Percentiles rank a stretch among this genome's conserved stretches.
Conservation (phyloP, 805 yeast species). For the Candida stauntonica region DNA sequence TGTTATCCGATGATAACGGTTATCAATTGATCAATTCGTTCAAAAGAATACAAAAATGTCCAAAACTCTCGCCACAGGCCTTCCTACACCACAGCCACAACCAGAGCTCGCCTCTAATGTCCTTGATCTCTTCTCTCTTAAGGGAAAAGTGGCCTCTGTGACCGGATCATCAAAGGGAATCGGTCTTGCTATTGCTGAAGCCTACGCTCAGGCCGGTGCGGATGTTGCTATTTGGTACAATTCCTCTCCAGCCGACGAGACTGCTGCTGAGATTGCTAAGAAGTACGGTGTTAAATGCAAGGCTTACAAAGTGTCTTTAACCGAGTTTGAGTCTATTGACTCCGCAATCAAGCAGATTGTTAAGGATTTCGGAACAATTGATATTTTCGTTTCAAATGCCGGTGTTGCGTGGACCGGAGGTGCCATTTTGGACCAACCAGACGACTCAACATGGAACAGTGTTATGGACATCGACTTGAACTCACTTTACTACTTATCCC, state of each 20-base stretch:
- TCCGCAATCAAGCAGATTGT: slow-evolving; percentile 36
- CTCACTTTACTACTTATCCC: slow-evolving; percentile 78
- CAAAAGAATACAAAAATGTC: slow-evolving; percentile 1
- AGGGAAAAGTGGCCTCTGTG: slow-evolving; percentile 80
- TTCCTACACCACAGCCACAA: slow-evolving; percentile 40
- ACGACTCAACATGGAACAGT: slow-evolving; percentile 57
- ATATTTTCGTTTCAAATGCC: slow-evolving; percentile 84
- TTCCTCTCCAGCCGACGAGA: slow-evolving; percentile 26
- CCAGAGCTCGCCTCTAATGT: slow-evolving; percentile 51
- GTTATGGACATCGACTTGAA: slow-evolving; percentile 74
- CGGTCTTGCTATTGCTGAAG: slow-evolving; percentile 78
- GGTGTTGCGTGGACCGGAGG: slow-evolving; percentile 83
- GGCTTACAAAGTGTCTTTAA: slow-evolving; percentile 44
- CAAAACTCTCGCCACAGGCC: slow-evolving; percentile 23
- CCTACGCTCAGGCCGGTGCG: slow-evolving; percentile 87
- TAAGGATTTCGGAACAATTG: slow-evolving; percentile 69
- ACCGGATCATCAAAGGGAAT: slow-evolving; percentile 86
- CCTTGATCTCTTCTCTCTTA: slow-evolving; percentile 68
- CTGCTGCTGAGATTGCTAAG: slow-evolving; percentile 50
- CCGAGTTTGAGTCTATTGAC: slow-evolving; percentile 29
- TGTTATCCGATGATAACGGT: no score
- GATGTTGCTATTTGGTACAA: slow-evolving; percentile 53
- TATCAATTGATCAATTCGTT: not conserved
- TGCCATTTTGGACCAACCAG: slow-evolving; percentile 42
- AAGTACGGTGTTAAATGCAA: slow-evolving; percentile 59